A percentile compares a stretch with the other conserved stretches of the same genome.
These are phyloP conservation scores for Globisporangium camurandrum DNA, from an alignment of 352 stramenopile species.

Conservation along the genomic window DNA sequence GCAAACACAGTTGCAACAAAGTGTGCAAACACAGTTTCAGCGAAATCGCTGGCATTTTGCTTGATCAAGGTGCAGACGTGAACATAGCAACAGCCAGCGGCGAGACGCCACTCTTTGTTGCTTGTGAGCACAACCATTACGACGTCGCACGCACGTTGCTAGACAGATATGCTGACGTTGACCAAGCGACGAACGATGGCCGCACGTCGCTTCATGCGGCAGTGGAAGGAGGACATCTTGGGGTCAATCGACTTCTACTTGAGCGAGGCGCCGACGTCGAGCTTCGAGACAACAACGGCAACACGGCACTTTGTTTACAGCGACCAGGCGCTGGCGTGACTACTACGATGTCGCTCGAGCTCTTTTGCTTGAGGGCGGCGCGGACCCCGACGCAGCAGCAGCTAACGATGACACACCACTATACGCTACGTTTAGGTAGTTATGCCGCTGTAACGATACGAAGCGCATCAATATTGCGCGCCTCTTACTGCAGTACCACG, in stretches of 20 bases:
- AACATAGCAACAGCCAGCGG: not conserved
- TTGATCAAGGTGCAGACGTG: too few relatives aligned
- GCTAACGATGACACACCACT: not conserved
- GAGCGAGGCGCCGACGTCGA: not conserved
- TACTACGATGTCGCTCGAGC: too few relatives aligned
- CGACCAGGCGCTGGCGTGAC: too few relatives aligned
- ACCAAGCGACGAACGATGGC: not conserved
- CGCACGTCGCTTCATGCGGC: not conserved
- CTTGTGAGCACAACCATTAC: not conserved
- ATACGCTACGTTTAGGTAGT: not conserved
- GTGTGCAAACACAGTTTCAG: too few relatives aligned
- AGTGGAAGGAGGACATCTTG: not conserved
- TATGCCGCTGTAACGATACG: too few relatives aligned
- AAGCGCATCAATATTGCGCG: not conserved
- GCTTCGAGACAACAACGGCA: too few relatives aligned
- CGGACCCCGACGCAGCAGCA: too few relatives aligned
- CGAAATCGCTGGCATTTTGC: too few relatives aligned
- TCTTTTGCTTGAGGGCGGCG: too few relatives aligned
- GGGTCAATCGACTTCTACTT: slow-evolving; percentile 1
- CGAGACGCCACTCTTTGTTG: not conserved
- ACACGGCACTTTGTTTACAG: too few relatives aligned
- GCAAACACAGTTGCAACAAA: too few relatives aligned
- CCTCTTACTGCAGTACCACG: not conserved
- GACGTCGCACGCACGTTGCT: not conserved
- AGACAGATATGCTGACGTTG: not conserved